A percentile compares a stretch with the other conserved stretches of the same genome.
Conservation (phyloP, 1,284 basidiomycete genomes). For the Ustilago vetiveriae region DNA sequence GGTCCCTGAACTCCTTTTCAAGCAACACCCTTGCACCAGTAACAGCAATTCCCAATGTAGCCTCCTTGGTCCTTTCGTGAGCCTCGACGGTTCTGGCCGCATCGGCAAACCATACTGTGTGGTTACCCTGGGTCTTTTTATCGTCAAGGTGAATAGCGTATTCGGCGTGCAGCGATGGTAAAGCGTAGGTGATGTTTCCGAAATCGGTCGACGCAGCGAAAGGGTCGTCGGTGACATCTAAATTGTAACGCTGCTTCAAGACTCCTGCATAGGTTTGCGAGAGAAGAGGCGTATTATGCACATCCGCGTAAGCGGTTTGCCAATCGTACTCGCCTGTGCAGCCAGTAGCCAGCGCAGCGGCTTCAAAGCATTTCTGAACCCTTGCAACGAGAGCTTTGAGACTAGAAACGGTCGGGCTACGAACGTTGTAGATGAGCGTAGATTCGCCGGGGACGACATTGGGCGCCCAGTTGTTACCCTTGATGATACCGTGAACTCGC, state of each 20-base stretch:
- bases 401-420: slow-evolving; percentile 74
- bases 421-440: slow-evolving; percentile 75
- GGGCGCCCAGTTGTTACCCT: slow-evolving; percentile 60
- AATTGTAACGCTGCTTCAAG: slow-evolving; percentile 63
- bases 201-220: slow-evolving; percentile 65
- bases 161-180: slow-evolving; percentile 66
- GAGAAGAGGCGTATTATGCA: slow-evolving; percentile 55
- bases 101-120: slow-evolving; percentile 60
- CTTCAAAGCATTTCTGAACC: slow-evolving; percentile 76
- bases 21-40: slow-evolving; percentile 64
- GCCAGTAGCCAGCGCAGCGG: slow-evolving; percentile 76
- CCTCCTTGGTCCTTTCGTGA: slow-evolving; percentile 64
- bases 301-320: slow-evolving; percentile 64
- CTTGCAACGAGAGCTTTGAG: slow-evolving; percentile 71
- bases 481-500: slow-evolving; percentile 68
- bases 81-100: slow-evolving; percentile 57
- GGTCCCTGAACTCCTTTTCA: slow-evolving; percentile 64
- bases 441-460: slow-evolving; percentile 81
- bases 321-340: slow-evolving; percentile 72
- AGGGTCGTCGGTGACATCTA: slow-evolving; percentile 33
- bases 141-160: slow-evolving; percentile 64
- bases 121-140: slow-evolving; percentile 60
- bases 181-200: slow-evolving; percentile 66
- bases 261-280: slow-evolving; percentile 51
- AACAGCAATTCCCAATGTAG: slow-evolving; percentile 66